These are phyloP conservation scores for Starmerella apis DNA, from an alignment of 805 yeast species.

Conservation along the genomic window DNA sequence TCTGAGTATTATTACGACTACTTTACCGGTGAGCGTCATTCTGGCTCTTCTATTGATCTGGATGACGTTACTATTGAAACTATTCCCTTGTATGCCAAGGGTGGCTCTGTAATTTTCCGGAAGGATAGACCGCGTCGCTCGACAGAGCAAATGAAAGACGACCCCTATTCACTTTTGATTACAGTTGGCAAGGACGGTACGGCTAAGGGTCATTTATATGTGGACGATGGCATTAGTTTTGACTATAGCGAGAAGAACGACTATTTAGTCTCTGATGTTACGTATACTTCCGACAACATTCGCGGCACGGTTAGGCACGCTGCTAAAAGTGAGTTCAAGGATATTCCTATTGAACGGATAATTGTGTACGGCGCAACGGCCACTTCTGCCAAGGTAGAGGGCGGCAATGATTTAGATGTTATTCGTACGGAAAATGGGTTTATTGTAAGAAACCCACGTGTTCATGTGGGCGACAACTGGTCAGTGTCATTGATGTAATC, in stretches of 20 bases:
- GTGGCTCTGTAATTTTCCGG: conserved; percentile 64
- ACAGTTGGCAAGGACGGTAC: conserved; percentile 41
- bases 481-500: conserved; percentile 24
- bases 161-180: conserved; percentile 68
- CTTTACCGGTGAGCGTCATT: conserved; percentile 19
- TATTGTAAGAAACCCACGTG: conserved; percentile 42
- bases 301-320: conserved; percentile 13
- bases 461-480: conserved; percentile 44
- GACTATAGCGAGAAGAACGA: conserved; percentile 42
- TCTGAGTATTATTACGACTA: conserved; percentile 32
- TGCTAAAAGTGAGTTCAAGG: conserved; percentile 10
- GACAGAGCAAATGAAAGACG: conserved; percentile 58
- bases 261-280: conserved; percentile 38
- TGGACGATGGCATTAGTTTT: conserved; percentile 78
- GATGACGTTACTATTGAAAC: conserved; percentile 42
- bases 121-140: conserved; percentile 74
- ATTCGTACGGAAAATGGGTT: conserved; percentile 20
- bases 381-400: conserved; percentile 26
- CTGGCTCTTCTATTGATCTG: conserved; percentile 18
- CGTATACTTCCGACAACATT: conserved; percentile 26
- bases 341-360: conserved; percentile 24
- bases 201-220: conserved; percentile 53
- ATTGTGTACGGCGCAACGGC: conserved; percentile 28
- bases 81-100: conserved; percentile 62
- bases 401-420: conserved; percentile 11